Conservation (phyloP, 2,329 filamentous ascomycete species). For the Fusarium sp. region DNA sequence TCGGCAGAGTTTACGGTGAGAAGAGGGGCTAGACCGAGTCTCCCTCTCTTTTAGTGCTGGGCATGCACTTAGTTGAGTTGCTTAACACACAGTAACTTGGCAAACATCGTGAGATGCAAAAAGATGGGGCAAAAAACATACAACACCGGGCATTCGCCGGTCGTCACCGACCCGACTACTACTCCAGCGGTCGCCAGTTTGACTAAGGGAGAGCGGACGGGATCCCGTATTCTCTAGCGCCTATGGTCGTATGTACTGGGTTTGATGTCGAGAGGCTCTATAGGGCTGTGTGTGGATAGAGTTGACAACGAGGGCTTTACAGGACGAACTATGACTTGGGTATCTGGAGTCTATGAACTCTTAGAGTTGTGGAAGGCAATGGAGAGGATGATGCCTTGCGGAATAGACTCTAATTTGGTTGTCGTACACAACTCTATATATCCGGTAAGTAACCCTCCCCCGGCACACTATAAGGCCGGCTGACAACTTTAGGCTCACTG, state of each 20-base stretch:
- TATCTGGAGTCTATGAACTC: background rate
- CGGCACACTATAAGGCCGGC: background rate
- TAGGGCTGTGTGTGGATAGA: background rate
- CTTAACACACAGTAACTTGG: background rate
- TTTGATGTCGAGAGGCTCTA: background rate
- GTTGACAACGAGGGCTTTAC: background rate
- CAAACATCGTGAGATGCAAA: background rate
- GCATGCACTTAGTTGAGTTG: background rate
- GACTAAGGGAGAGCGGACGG: slow-evolving; percentile 31
- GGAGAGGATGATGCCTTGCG: background rate
- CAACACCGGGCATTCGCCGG: slow-evolving; percentile 31
- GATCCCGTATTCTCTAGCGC: slow-evolving; percentile 32
- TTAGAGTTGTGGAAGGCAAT: background rate
- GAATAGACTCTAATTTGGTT: background rate
- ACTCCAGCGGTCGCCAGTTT: slow-evolving; percentile 18
- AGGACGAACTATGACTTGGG: background rate
- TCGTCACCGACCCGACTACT: slow-evolving; percentile 12
- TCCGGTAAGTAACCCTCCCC: background rate
- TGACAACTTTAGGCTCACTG: background rate
- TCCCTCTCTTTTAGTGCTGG: background rate
- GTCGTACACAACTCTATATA: background rate
- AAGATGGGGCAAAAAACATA: slow-evolving; percentile 9
- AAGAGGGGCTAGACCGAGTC: background rate
- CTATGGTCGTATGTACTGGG: slow-evolving; percentile 28
- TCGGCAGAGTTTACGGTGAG: background rate